Evolutionary conservation across 2,329 filamentous ascomycete species (phyloP).

Genomic region (Hansfordia pulvinata): DNA sequence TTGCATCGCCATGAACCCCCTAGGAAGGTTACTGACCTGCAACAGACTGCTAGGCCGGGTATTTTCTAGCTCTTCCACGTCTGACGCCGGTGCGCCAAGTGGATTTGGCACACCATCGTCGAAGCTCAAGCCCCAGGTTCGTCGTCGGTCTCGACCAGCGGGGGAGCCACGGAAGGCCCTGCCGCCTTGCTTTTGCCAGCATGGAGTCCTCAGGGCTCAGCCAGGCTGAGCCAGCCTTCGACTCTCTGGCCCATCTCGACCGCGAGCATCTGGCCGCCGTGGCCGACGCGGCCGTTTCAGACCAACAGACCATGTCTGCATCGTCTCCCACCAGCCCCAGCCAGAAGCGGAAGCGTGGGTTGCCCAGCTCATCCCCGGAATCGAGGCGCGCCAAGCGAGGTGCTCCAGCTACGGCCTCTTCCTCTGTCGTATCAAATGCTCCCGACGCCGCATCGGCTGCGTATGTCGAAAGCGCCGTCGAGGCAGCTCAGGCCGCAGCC

Average conservation of each 20-base stretch:
- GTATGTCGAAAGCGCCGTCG: constrained; percentile 41
- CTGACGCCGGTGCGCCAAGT: too few species aligned
- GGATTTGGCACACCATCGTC: too few species aligned
- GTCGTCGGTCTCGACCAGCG: constrained; percentile 5
- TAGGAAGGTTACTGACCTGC: too few species aligned
- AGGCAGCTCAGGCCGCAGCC: constrained; percentile 25
- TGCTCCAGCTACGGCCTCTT: constrained; percentile 28
- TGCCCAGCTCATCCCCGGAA: constrained; percentile 29
- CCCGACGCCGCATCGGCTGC: constrained; percentile 28
- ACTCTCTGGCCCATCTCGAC: constrained; percentile 16
- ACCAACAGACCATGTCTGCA: constrained; percentile 32
- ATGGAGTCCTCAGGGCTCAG: constrained; percentile 19
- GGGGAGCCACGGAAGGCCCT: constrained; percentile 9
- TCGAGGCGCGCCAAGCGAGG: constrained; percentile 35
- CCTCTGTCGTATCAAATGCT: constrained; percentile 25
- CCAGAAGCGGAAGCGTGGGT: constrained; percentile 41
- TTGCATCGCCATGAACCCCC: too few species aligned
- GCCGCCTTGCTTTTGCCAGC: constrained; percentile 6
- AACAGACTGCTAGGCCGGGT: too few species aligned
- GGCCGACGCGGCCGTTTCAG: constrained; percentile 30
- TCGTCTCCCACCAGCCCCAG: constrained; percentile 26
- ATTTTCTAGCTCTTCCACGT: too few species aligned
- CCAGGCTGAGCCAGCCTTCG: constrained; percentile 17
- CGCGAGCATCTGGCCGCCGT: constrained; percentile 23
- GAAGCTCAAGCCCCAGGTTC: too few species aligned